These are phyloP conservation scores for Proliferodiscus dingleyae DNA, from an alignment of 2,329 filamentous ascomycete species.

Conservation along the genomic window DNA sequence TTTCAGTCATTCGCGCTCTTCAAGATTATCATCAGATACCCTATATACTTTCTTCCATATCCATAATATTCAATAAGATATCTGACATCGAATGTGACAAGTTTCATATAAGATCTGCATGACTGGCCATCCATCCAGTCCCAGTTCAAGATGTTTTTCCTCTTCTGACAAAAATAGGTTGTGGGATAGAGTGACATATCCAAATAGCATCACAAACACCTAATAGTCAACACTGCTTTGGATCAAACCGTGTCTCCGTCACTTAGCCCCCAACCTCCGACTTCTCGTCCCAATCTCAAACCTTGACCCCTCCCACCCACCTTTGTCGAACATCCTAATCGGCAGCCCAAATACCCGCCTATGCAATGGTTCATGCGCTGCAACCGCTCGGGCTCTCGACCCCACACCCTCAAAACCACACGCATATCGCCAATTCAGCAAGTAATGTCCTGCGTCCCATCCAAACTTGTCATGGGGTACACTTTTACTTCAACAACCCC, in stretches of 20 bases:
- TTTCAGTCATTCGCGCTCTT: not conserved
- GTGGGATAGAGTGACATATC: too few species aligned
- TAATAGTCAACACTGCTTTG: too few species aligned
- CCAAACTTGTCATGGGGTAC: too few species aligned
- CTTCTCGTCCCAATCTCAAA: not conserved
- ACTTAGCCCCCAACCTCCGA: not conserved
- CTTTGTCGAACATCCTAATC: not conserved
- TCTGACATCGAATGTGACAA: too few species aligned
- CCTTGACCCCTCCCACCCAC: not conserved
- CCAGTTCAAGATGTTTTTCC: too few species aligned
- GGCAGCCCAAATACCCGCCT: constrained; percentile 1
- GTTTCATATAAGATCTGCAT: too few species aligned
- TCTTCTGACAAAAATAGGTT: too few species aligned
- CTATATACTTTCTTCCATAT: constrained; percentile 2
- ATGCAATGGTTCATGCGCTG: constrained; percentile 6
- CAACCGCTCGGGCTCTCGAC: not conserved
- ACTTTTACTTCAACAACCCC: not conserved
- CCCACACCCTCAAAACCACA: not conserved
- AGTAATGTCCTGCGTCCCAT: too few species aligned
- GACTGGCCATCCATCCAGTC: too few species aligned
- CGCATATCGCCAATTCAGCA: too few species aligned
- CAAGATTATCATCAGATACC: constrained; percentile 5
- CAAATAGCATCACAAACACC: too few species aligned
- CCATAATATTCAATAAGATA: not conserved
- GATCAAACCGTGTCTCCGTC: constrained; percentile 3